Conservation (phyloP, 2,329 filamentous ascomycete genomes). For the Phaeophleospora eucalypticola region DNA sequence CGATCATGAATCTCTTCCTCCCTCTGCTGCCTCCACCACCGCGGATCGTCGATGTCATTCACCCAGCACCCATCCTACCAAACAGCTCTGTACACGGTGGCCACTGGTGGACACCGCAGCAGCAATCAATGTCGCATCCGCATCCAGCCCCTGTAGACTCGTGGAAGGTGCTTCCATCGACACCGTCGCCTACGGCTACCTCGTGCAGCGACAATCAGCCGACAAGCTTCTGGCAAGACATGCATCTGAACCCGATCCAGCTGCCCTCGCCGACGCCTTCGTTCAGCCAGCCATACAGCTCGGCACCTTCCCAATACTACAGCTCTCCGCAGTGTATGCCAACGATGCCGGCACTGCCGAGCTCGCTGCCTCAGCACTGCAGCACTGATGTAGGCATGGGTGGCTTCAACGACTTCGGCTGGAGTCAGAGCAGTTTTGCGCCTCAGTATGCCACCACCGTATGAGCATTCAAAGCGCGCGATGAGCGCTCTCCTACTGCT, state of each 20-base stretch:
- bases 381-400: slow-evolving; percentile 60
- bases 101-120: slow-evolving; percentile 74
- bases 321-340: slow-evolving; percentile 71
- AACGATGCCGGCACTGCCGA: slow-evolving; percentile 73
- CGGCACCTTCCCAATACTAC: slow-evolving; percentile 60
- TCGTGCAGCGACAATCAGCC: slow-evolving; percentile 68
- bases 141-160: slow-evolving; percentile 72
- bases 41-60: slow-evolving; percentile 82
- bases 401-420: slow-evolving; percentile 75
- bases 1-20: slow-evolving; percentile 77
- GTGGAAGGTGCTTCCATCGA: slow-evolving; percentile 89
- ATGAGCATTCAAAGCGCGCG: slow-evolving; percentile 60
- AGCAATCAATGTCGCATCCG: slow-evolving; percentile 54
- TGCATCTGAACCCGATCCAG: slow-evolving; percentile 67
- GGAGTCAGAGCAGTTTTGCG: slow-evolving; percentile 82
- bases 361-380: slow-evolving; percentile 79
- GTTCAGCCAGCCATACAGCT: slow-evolving; percentile 72
- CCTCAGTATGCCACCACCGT: slow-evolving; percentile 68
- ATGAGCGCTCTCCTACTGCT: slow-evolving; percentile 19
- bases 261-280: slow-evolving; percentile 75
- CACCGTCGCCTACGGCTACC: slow-evolving; percentile 65
- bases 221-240: slow-evolving; percentile 72
- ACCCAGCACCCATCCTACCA: slow-evolving; percentile 77
- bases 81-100: slow-evolving; percentile 64
- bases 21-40: slow-evolving; percentile 83